Evolutionary conservation across 2,329 filamentous ascomycete genomes (phyloP).

Genomic region (Proliferodiscus dingleyae): DNA sequence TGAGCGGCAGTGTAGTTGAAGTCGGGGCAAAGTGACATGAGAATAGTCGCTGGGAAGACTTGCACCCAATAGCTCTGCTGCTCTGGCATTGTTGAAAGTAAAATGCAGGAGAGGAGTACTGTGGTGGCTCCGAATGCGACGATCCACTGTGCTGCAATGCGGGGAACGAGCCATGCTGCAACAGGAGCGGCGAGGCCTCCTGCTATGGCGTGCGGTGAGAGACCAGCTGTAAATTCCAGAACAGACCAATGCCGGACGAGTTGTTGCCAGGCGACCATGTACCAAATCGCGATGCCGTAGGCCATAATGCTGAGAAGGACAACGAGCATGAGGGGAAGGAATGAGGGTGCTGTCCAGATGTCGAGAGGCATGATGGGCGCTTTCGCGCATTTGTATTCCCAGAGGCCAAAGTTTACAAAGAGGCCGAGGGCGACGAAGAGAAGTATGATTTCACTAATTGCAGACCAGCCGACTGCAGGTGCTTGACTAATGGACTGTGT

Average conservation of each 20-base stretch:
- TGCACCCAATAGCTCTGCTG: constrained; percentile 42
- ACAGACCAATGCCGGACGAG: constrained; percentile 38
- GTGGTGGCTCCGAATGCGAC: constrained; percentile 36
- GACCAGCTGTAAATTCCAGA: constrained; percentile 36
- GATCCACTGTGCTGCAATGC: constrained; percentile 44
- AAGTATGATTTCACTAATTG: constrained; percentile 12
- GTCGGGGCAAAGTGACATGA: constrained; percentile 41
- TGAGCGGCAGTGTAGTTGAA: constrained; percentile 47
- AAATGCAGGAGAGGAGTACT: constrained; percentile 28
- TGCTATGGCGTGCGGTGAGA: constrained; percentile 39
- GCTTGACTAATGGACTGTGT: constrained; percentile 16
- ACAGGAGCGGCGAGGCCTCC: constrained; percentile 35
- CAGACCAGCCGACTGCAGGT: constrained; percentile 20
- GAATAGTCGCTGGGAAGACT: constrained; percentile 36
- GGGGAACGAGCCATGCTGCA: constrained; percentile 42
- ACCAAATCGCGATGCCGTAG: constrained; percentile 43
- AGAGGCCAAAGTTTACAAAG: constrained; percentile 14
- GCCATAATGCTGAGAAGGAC: constrained; percentile 20
- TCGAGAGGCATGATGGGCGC: constrained; percentile 22
- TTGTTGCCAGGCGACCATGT: constrained; percentile 42
- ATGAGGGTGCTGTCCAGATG: constrained; percentile 23
- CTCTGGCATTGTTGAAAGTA: constrained; percentile 41
- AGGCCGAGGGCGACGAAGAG: constrained; percentile 13
- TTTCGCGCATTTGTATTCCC: constrained; percentile 16
- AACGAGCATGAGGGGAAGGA: constrained; percentile 13